These are phyloP conservation scores for Aspergillus awamori DNA, from an alignment of 2,329 filamentous ascomycete genomes.

Conservation along the genomic window DNA sequence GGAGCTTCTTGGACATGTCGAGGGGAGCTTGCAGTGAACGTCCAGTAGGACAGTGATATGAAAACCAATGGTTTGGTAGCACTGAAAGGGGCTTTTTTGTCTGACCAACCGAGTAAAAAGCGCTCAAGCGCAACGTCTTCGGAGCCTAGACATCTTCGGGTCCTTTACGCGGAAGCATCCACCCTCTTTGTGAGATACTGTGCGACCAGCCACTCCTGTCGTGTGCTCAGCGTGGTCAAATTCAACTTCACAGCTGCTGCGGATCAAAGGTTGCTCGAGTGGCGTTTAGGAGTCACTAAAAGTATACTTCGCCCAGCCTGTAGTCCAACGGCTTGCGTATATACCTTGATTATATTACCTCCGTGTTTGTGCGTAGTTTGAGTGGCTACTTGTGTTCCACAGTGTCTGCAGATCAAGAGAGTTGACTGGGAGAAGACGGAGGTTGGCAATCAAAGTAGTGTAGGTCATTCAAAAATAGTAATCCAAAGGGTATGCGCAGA, in stretches of 20 bases:
- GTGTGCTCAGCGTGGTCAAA: not conserved
- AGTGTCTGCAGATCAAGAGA: not conserved
- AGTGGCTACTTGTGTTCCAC: not conserved
- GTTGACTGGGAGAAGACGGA: not conserved
- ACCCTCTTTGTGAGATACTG: not conserved
- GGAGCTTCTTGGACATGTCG: no score
- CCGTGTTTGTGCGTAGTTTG: not conserved
- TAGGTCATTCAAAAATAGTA: not conserved
- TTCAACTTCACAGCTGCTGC: not conserved
- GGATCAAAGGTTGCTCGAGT: not conserved
- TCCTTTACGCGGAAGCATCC: not conserved
- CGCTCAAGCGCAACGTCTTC: not conserved
- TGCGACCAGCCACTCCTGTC: not conserved
- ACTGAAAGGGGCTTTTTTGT: not conserved
- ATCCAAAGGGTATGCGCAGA: constrained; percentile 18
- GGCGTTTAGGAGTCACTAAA: not conserved
- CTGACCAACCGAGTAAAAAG: not conserved
- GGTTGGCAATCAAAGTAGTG: not conserved
- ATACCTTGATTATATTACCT: not conserved
- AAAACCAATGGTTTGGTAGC: not conserved
- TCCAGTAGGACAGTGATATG: not conserved
- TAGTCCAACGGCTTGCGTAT: not conserved
- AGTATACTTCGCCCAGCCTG: not conserved
- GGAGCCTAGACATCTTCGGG: not conserved
- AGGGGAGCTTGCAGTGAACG: not conserved